Conservation (phyloP, 306 rosid genomes). For the Cucurbita ficifolia region DNA sequence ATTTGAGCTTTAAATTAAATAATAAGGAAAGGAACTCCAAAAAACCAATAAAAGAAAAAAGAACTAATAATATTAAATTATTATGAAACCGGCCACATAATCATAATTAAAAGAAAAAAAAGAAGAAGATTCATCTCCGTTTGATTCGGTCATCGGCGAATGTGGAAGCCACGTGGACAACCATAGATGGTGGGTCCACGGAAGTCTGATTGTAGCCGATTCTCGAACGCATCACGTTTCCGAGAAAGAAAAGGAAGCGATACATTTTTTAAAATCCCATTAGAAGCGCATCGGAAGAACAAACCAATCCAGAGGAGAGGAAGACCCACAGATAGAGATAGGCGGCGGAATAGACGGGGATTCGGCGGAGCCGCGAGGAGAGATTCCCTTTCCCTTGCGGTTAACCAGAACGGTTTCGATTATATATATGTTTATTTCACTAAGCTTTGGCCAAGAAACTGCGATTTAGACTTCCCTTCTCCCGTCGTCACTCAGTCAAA, state of each 20-base stretch:
- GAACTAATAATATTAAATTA: no score
- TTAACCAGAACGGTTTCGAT: constrained; percentile 25
- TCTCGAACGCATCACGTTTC: not conserved
- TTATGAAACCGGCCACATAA: no score
- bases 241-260: not conserved
- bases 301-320: not conserved
- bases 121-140: not conserved
- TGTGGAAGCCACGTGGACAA: not conserved
- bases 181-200: not conserved
- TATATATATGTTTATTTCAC: not conserved
- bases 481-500: constrained; percentile 2
- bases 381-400: constrained; percentile 10
- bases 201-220: not conserved
- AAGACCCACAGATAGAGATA: not conserved
- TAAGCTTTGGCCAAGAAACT: not conserved
- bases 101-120: no score
- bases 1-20: no score
- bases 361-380: constrained; percentile 14
- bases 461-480: constrained; percentile 15
- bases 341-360: not conserved
- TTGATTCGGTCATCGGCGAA: not conserved
- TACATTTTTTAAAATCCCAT: not conserved
- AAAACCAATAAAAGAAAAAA: not conserved
- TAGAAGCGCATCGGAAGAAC: not conserved
- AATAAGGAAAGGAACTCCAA: no score